phyloP scores from a whole-genome alignment of 768 basidiomycete species.

The Trichaptum fuscoviolaceum region DNA sequence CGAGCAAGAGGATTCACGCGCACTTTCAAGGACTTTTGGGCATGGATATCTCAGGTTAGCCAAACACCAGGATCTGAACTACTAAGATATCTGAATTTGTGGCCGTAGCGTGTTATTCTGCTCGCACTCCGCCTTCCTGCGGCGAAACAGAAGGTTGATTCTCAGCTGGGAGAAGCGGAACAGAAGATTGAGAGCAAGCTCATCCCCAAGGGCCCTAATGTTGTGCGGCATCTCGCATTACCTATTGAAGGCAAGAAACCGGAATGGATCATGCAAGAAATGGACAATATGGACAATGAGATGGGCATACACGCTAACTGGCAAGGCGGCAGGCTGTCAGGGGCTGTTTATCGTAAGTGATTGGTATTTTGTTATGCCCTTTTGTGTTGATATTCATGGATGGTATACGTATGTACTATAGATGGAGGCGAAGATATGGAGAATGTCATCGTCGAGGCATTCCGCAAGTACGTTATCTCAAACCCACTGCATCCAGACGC shows the following conservation, averaged over 20 bases:
- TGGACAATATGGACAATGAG: slow-evolving; percentile 73
- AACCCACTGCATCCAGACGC: slow-evolving; percentile 92
- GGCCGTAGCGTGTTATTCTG: slow-evolving; percentile 43
- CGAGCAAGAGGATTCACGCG: slow-evolving; percentile 53
- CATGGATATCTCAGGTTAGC: slow-evolving; percentile 47
- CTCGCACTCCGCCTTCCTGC: slow-evolving; percentile 59
- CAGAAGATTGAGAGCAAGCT: slow-evolving; percentile 63
- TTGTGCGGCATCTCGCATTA: slow-evolving; percentile 60
- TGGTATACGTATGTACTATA: slow-evolving; percentile 21
- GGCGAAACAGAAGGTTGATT: slow-evolving; percentile 51
- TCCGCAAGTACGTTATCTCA: slow-evolving; percentile 75
- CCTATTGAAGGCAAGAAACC: slow-evolving; percentile 58
- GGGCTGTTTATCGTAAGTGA: slow-evolving; percentile 77
- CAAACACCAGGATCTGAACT: neutral
- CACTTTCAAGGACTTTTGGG: slow-evolving; percentile 47
- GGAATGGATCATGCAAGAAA: slow-evolving; percentile 74
- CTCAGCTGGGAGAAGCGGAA: slow-evolving; percentile 60
- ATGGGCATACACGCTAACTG: slow-evolving; percentile 45
- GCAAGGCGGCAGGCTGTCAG: slow-evolving; percentile 71
- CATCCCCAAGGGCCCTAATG: slow-evolving; percentile 55
- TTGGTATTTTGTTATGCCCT: neutral
- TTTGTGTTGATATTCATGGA: slow-evolving; percentile 3
- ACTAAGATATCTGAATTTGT: slow-evolving; percentile 4
- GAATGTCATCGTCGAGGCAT: slow-evolving; percentile 74
- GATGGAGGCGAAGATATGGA: slow-evolving; percentile 82